Evolutionary conservation across 306 rosid genomes (phyloP), one percentile per base, ranked within the genome.

Genomic region (Gastrolobium bilobum): DNA sequence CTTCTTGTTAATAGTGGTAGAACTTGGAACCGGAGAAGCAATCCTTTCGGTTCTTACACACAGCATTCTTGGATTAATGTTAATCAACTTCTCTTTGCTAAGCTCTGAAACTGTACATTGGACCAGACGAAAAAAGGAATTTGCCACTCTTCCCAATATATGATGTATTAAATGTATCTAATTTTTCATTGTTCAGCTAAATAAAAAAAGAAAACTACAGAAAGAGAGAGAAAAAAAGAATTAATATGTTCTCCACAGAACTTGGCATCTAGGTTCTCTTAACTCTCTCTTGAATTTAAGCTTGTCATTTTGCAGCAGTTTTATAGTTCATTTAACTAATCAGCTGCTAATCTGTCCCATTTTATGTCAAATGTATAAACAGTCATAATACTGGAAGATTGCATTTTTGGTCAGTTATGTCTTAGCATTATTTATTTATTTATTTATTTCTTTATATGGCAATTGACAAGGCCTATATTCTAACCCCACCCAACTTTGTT

Each of bases 291-390:
- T 70, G 62, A 70, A 51, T 15, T 35, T 52, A 54, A 54, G 10
- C 34, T 54, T 54, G 65, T 72, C 53, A 72, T 72, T 6, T 31
- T 14, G 47, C 26, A 47, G 20, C 70, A 30, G 14, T 46, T n/a
- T 33, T 30, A 3, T 57, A 29, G 1, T 30, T 29, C 5, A 11
- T 58, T 29, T 13, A 40, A 10, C 44, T 3, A 31, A 15, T 58
- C 8, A 46, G 29, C 56, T 44, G 47, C 48, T 31, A 59, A 59
- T 15, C 42, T 75, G 70, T 74, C 59, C 54, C 70, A 50, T 70
- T 51, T 34, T 37, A 10, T 71, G 76, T 71, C 63, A 53, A 53
- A 39, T 38, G 64, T 39, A 71, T 44, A 43, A 26, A 6, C 11
- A 20, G 3, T 10, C 76, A 60, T 33, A 46, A 46, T 4, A 60